Conservation (phyloP, 2,329 filamentous ascomycete genomes). For the Stemphylium beticola region DNA sequence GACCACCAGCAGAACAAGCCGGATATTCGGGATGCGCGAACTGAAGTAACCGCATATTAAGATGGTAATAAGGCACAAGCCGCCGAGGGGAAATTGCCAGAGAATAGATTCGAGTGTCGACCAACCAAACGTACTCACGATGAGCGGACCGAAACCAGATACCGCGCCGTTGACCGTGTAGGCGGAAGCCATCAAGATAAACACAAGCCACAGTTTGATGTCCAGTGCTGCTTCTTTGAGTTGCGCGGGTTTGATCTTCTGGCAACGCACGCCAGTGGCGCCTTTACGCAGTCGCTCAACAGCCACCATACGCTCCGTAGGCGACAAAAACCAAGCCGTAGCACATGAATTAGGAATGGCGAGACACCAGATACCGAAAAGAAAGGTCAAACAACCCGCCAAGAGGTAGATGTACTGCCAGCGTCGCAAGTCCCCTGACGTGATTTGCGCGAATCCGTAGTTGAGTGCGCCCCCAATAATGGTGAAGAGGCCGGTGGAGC, state of each 20-base stretch:
- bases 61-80: constrained; percentile 70
- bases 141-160: constrained; percentile 47
- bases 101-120: constrained; percentile 46
- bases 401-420: constrained; percentile 75
- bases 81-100: constrained; percentile 77
- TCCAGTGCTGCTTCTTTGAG: constrained; percentile 56
- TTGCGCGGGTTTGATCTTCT: constrained; percentile 60
- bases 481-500: constrained; percentile 56
- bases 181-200: constrained; percentile 53
- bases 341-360: constrained; percentile 69
- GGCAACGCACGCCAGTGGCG: constrained; percentile 59
- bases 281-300: constrained; percentile 55
- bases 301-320: constrained; percentile 65
- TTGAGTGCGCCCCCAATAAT: constrained; percentile 43
- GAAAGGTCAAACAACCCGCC: constrained; percentile 60
- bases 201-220: constrained; percentile 51
- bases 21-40: constrained; percentile 65
- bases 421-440: constrained; percentile 48
- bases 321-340: constrained; percentile 71
- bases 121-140: constrained; percentile 53
- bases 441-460: constrained; percentile 50
- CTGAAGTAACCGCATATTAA: constrained; percentile 70
- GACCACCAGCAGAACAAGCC: constrained; percentile 67
- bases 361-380: constrained; percentile 72
- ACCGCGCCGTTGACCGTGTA: constrained; percentile 63